Evolutionary conservation across 2,329 filamentous ascomycete genomes (phyloP).

Genomic region (Claviceps monticola): DNA sequence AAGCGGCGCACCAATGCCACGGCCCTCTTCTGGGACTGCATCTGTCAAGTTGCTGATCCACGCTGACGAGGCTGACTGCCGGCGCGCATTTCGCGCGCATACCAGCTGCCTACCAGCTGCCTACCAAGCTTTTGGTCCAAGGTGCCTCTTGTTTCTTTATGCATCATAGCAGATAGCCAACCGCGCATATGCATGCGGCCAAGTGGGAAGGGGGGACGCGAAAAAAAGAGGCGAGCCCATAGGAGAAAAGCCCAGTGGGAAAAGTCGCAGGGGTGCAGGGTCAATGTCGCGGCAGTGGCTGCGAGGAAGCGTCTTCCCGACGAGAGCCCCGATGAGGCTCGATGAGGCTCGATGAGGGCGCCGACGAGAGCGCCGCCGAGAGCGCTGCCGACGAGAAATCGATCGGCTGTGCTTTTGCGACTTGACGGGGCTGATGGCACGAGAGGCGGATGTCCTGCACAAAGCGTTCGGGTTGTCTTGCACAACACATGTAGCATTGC

Average conservation of each 20-base stretch:
- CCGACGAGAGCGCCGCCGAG: background rate
- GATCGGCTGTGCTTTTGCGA: background rate
- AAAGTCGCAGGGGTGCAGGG: background rate
- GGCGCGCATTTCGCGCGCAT: background rate
- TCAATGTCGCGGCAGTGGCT: background rate
- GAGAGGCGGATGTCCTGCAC: background rate
- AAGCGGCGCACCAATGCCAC: conserved; percentile 2
- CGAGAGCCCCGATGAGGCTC: background rate
- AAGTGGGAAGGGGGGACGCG: background rate
- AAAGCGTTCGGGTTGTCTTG: background rate
- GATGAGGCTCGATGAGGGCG: background rate
- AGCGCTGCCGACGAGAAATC: background rate
- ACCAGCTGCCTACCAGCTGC: background rate
- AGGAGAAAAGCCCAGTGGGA: background rate
- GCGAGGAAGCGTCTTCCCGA: background rate
- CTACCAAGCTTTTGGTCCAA: background rate
- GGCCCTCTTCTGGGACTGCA: background rate
- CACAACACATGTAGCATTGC: background rate
- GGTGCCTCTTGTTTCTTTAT: background rate
- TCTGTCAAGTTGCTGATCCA: background rate
- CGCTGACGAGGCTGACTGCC: background rate
- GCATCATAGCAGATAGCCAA: background rate
- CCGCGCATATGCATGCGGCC: background rate
- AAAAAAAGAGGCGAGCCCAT: background rate
- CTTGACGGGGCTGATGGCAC: conserved; percentile 1